A percentile compares a stretch with the other conserved stretches of the same genome.
These are phyloP conservation scores for Breynia disticha DNA, from an alignment of 441 rosid species.

Conservation along the genomic window DNA sequence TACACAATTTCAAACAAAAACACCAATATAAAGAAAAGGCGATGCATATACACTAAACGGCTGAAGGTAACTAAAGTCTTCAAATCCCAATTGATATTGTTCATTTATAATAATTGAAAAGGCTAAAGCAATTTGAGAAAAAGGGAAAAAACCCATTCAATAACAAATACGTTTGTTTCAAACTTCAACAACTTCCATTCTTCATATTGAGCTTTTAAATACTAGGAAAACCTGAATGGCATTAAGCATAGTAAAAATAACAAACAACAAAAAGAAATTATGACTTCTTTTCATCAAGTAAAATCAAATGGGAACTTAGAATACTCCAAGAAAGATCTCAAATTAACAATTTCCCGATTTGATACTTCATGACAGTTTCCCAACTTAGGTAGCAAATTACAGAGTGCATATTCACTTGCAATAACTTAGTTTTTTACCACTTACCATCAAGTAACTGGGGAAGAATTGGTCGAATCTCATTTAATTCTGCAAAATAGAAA, in stretches of 20 bases:
- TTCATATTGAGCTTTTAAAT: background rate
- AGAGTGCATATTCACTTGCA: no score
- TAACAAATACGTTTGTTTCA: background rate
- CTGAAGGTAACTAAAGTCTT: background rate
- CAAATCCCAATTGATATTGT: background rate
- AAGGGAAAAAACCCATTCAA: background rate
- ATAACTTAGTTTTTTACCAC: slow-evolving; percentile 1
- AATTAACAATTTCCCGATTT: no score
- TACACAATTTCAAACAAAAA: background rate
- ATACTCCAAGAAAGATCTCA: no score
- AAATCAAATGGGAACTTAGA: no score
- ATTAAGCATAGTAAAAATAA: background rate
- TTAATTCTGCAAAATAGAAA: slow-evolving; percentile 57
- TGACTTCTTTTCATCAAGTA: no score
- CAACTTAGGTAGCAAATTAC: no score
- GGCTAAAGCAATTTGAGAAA: background rate
- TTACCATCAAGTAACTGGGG: slow-evolving; percentile 95
- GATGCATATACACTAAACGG: background rate
- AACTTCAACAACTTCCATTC: background rate
- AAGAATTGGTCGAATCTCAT: slow-evolving; percentile 91
- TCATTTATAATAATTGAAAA: no score
- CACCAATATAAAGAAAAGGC: background rate
- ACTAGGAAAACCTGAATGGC: background rate
- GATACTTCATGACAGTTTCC: no score
- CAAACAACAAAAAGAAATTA: no score